A percentile compares a stretch with the other conserved stretches of the same genome.
phyloP scores from a whole-genome alignment of 176 grass and related monocot genomes.

The Secale cereale region DNA sequence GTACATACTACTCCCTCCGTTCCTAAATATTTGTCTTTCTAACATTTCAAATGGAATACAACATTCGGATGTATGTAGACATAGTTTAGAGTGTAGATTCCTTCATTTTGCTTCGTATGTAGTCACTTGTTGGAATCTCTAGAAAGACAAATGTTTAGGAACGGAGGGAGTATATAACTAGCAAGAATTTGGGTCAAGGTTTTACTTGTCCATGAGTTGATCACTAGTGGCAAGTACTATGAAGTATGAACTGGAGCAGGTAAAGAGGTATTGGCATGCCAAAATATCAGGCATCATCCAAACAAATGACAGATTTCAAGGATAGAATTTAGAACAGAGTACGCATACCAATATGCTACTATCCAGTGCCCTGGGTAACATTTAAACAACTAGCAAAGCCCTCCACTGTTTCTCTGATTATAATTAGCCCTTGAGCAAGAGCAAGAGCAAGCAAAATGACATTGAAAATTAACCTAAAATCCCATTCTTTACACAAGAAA shows the following conservation, averaged over 20 bases:
- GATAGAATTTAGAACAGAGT: neutral
- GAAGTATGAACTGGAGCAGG: neutral
- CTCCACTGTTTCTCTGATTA: neutral
- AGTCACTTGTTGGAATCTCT: too few species aligned
- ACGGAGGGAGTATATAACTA: neutral
- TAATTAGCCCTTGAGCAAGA: neutral
- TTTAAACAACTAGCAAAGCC: neutral
- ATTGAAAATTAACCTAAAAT: neutral
- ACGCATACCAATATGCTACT: neutral
- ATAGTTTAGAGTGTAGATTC: too few species aligned
- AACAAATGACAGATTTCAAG: neutral
- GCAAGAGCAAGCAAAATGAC: neutral
- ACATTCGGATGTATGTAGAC: too few species aligned
- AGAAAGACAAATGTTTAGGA: too few species aligned
- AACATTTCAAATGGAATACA: too few species aligned
- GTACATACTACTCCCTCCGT: too few species aligned
- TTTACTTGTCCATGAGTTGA: too few species aligned
- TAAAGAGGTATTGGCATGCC: neutral
- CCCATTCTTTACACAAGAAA: neutral
- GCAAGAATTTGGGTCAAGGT: too few species aligned
- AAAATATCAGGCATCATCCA: neutral
- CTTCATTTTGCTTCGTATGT: too few species aligned
- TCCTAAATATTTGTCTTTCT: too few species aligned
- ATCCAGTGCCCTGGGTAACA: neutral
- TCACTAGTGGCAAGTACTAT: too few species aligned